Evolutionary conservation across 2,329 filamentous ascomycete genomes (phyloP), one percentile per base, ranked within the genome.

Genomic region (Venturia asperata): DNA sequence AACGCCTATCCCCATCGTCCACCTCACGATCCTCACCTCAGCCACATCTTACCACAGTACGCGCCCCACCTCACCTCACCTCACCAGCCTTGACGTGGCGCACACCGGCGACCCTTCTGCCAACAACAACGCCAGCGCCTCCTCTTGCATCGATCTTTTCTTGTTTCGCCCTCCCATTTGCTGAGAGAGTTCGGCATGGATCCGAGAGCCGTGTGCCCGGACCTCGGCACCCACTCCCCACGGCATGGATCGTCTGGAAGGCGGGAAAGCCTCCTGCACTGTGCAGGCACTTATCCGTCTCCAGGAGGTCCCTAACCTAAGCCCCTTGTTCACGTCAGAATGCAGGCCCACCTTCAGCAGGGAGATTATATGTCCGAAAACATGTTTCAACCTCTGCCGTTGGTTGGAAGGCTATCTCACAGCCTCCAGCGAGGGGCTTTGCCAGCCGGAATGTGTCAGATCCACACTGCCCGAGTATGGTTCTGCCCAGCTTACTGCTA

Each of bases 251-350:
- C 52, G 2, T 6, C 30, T 21, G 19, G 5, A 34, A 19, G 52
- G 52, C 52, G 52, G 52, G 52, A 58, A 27, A 37, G 15, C 30
- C 52, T 58, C 52, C 52, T 58, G 52, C 52, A 21, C 21, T 39
- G 52, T n/a, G 27, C 52, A 58, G 52, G 5, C 27, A 58, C 30
- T 21, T 49, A 10, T 30, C 49, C 17, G 27, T n/a, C 52, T 37
- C 30, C 15, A 58, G 52, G 52, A 58, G 52, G 27, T n/a, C 30
- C 52, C 52, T 58, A n/a, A 58, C 27, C 30, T 13, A 58, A 58
- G 52, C 27, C 52, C 52, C 52, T 37, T 58, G 52, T 58, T 58
- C 52, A 58, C 52, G 24, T 56, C 49, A 56, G 27, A 34, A 10
- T 5, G 17, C 45, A 19, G 49, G 49, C 52, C 52, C 17, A 30